phyloP scores from a whole-genome alignment of 2,329 filamentous ascomycete genomes.

The Aspergillus vadensis region DNA sequence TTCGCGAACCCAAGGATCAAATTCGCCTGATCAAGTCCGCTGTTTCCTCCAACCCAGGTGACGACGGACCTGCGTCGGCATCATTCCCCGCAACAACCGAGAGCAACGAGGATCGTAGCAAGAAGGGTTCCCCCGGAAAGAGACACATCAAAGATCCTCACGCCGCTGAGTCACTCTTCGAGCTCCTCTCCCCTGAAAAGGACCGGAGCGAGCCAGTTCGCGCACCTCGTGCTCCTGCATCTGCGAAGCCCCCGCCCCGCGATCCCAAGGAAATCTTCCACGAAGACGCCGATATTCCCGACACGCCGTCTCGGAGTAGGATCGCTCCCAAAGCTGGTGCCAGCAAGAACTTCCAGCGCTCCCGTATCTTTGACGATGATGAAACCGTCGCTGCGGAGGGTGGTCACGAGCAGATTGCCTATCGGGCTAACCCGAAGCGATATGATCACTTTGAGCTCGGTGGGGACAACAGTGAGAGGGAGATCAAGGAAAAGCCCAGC shows the following conservation, averaged over 20 bases:
- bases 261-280: slow-evolving; percentile 71
- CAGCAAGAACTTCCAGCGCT: slow-evolving; percentile 64
- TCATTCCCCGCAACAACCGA: slow-evolving; percentile 7
- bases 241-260: slow-evolving; percentile 70
- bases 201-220: slow-evolving; percentile 51
- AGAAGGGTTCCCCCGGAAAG: slow-evolving; percentile 41
- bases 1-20: slow-evolving; percentile 84
- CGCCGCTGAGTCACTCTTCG: slow-evolving; percentile 64
- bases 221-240: slow-evolving; percentile 61
- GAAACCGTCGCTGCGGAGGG: slow-evolving; percentile 50
- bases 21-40: slow-evolving; percentile 69
- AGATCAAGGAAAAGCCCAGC: slow-evolving; percentile 29
- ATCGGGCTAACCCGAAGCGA: slow-evolving; percentile 72
- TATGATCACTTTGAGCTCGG: slow-evolving; percentile 65
- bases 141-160: slow-evolving; percentile 47
- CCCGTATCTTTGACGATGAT: slow-evolving; percentile 65
- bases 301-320: slow-evolving; percentile 28
- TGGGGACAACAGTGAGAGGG: slow-evolving; percentile 31
- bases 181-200: slow-evolving; percentile 64
- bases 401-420: slow-evolving; percentile 42
- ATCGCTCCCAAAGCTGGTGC: slow-evolving; percentile 57
- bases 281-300: slow-evolving; percentile 38
- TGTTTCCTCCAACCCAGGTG: slow-evolving; percentile 28
- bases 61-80: slow-evolving; percentile 11
- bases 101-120: background rate